A percentile compares a stretch with the other conserved stretches of the same genome.
These are phyloP conservation scores for Dimargaris cristalligena DNA, from an alignment of 192 early-diverging fungal genomes.

Conservation along the genomic window DNA sequence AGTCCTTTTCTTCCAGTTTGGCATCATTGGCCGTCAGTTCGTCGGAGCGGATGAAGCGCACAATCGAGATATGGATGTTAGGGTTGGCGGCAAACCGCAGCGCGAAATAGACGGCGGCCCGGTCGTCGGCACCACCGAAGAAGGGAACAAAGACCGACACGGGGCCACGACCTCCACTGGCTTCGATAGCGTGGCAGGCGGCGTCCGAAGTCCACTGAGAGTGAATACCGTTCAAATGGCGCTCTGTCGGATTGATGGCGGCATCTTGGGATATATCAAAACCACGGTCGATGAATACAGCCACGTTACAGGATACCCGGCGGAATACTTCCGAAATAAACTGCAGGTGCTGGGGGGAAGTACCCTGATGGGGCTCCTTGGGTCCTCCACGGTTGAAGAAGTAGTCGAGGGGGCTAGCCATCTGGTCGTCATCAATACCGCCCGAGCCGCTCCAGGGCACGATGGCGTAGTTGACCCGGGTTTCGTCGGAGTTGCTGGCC, in stretches of 20 bases:
- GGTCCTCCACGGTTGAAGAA: conserved; percentile 12
- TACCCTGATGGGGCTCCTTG: conserved; percentile 13
- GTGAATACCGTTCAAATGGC: neutral
- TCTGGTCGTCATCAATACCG: conserved; percentile 5
- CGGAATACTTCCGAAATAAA: conserved; percentile 31
- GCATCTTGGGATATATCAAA: conserved; percentile 26
- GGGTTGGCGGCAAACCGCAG: conserved; percentile 28
- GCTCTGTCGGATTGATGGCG: neutral
- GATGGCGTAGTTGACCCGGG: conserved; percentile 45
- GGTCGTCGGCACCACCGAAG: conserved; percentile 57
- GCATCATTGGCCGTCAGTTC: conserved; percentile 1
- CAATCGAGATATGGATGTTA: neutral
- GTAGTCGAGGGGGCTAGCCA: conserved; percentile 3
- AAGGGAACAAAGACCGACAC: conserved; percentile 49
- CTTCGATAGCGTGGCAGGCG: conserved; percentile 9
- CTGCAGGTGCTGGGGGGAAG: conserved; percentile 25
- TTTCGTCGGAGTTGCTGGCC: conserved; percentile 30
- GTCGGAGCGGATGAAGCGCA: neutral
- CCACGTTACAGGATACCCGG: conserved; percentile 27
- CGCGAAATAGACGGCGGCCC: conserved; percentile 38
- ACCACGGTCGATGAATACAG: conserved; percentile 52
- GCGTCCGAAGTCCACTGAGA: neutral
- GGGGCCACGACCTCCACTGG: conserved; percentile 29
- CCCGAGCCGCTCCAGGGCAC: conserved; percentile 42
- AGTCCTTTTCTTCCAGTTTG: neutral